Evolutionary conservation across 2,329 filamentous ascomycete species (phyloP).

Genomic region (Hymenoscyphus albidus): DNA sequence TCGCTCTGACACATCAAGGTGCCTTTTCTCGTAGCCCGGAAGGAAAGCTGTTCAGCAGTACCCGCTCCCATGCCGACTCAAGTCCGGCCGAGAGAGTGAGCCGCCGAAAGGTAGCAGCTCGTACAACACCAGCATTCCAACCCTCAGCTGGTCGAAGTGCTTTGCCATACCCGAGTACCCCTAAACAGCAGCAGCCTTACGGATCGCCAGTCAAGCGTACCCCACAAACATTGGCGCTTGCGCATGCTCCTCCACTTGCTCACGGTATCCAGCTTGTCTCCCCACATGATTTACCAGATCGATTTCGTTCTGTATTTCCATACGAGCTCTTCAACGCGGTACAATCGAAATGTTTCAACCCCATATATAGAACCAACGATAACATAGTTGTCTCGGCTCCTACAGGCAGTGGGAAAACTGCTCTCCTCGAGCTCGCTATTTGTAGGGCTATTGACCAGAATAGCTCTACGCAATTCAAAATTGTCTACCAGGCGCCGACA

Average conservation of each 20-base stretch:
- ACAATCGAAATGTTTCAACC: conserved; percentile 72
- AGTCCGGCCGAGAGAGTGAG: conserved; percentile 31
- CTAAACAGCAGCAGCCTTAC: conserved; percentile 10
- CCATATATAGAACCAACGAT: conserved; percentile 62
- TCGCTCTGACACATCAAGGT: conserved; percentile 24
- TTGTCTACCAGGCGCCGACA: conserved; percentile 80
- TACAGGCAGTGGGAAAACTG: conserved; percentile 83
- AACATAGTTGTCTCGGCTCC: conserved; percentile 79
- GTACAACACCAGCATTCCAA: conserved; percentile 4
- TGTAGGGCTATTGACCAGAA: conserved; percentile 62
- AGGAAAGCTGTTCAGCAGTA: conserved; percentile 11
- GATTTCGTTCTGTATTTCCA: conserved; percentile 64
- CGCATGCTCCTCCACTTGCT: conserved; percentile 31
- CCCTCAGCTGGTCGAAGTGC: conserved; percentile 2
- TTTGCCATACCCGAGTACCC: conserved; percentile 14
- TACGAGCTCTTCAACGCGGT: conserved; percentile 77
- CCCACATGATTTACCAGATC: conserved; percentile 61
- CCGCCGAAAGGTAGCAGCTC: conserved; percentile 24
- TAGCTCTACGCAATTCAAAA: conserved; percentile 64
- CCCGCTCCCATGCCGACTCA: conserved; percentile 26
- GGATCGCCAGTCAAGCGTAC: conserved; percentile 1
- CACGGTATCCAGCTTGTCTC: conserved; percentile 57
- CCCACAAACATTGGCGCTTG: conserved; percentile 20
- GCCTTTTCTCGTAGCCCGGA: conserved; percentile 22
- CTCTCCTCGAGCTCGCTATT: conserved; percentile 75